Conservation (phyloP, 78 protist species). For the Dictyostelium discoideum region dicty_2.7 NC_007091.3:2270501-2271000, state of each 20-base stretch:
- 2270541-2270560: conserved; percentile 42
- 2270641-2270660: conserved; percentile 49
- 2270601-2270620: conserved; percentile 36
- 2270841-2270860: not conserved
- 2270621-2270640: conserved; percentile 28
- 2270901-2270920: conserved; percentile 20
- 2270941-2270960: conserved; percentile 31
- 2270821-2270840: conserved; percentile 24
- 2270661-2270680: conserved; percentile 40
- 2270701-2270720: conserved; percentile 21
- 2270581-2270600: conserved; percentile 53
- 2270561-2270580: conserved; percentile 22
- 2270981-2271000: conserved; percentile 21
- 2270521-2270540: conserved; percentile 26
- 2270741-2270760: conserved; percentile 12
- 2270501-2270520: conserved; percentile 59
- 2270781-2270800: conserved; percentile 49
- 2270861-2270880: conserved; percentile 19
- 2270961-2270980: conserved; percentile 32
- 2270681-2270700: conserved; percentile 49
- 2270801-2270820: conserved; percentile 41
- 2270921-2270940: not conserved
- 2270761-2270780: not conserved
- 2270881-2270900: conserved; percentile 16
- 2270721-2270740: conserved; percentile 13